These are phyloP conservation scores for Candida peoriensis DNA, from an alignment of 805 yeast genomes.

Conservation along the genomic window DNA sequence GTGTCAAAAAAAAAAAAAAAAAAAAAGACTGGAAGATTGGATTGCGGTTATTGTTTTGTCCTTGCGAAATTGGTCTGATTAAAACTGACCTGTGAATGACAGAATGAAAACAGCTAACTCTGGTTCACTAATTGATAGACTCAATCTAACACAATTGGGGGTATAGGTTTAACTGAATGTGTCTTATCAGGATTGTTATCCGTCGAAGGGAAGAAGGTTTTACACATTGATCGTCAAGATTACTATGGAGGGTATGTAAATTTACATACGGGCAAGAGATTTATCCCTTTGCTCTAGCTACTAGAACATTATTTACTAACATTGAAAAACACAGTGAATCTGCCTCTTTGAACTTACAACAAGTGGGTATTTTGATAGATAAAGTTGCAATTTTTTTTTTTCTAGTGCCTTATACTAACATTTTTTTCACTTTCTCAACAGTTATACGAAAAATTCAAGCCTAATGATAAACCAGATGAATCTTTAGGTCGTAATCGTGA, in stretches of 20 bases:
- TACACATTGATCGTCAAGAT: slow-evolving; percentile 94
- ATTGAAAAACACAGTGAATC: slow-evolving; percentile 43
- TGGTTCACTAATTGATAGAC: too few species aligned
- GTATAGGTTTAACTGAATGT: slow-evolving; percentile 97
- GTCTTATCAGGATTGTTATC: slow-evolving; percentile 88
- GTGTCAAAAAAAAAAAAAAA: too few species aligned
- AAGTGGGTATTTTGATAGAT: slow-evolving; percentile 30
- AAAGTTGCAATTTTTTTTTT: too few species aligned
- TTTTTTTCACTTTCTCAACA: slow-evolving; percentile 33
- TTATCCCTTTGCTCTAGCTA: slow-evolving; percentile 20
- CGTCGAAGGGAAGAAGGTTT: slow-evolving; percentile 96
- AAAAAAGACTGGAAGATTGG: too few species aligned
- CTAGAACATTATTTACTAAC: background rate
- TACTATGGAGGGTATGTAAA: slow-evolving; percentile 68
- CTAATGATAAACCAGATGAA: slow-evolving; percentile 57
- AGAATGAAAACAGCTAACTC: too few species aligned
- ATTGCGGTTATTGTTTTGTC: too few species aligned
- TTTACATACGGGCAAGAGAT: too few species aligned
- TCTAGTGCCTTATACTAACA: background rate
- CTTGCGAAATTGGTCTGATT: too few species aligned
- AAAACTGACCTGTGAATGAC: too few species aligned
- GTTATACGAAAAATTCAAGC: slow-evolving; percentile 82
- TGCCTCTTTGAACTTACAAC: slow-evolving; percentile 73
- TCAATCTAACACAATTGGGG: too few species aligned
- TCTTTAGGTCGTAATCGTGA: slow-evolving; percentile 88